These are phyloP conservation scores for Anthostomella pinea DNA, from an alignment of 2,329 filamentous ascomycete species.

Conservation along the genomic window DNA sequence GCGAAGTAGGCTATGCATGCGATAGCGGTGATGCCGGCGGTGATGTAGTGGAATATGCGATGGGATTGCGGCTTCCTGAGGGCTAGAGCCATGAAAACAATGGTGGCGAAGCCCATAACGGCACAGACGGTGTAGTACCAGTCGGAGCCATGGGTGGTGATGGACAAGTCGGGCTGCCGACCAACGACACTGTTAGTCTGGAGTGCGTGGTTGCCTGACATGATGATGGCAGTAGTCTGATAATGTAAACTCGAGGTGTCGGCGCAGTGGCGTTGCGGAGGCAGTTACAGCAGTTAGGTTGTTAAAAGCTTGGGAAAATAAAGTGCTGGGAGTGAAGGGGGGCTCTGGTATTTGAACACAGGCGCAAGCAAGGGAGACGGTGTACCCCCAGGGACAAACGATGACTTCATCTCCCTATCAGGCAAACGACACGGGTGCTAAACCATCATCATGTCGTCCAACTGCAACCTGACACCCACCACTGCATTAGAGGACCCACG, in stretches of 20 bases:
- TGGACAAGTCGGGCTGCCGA: slow-evolving; percentile 53
- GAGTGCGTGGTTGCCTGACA: slow-evolving; percentile 43
- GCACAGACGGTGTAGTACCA: slow-evolving; percentile 62
- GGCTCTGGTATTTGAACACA: slow-evolving; percentile 1
- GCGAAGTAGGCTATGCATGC: slow-evolving; percentile 63
- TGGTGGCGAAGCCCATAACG: slow-evolving; percentile 53
- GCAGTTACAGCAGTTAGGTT: no score
- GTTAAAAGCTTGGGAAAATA: no score
- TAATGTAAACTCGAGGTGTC: not conserved
- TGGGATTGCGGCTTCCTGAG: slow-evolving; percentile 52
- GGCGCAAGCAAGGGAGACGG: not conserved
- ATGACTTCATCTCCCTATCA: slow-evolving; percentile 28
- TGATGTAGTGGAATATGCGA: slow-evolving; percentile 64
- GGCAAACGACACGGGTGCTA: slow-evolving; percentile 3
- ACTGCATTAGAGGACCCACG: not conserved
- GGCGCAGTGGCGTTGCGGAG: no score
- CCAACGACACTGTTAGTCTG: slow-evolving; percentile 43
- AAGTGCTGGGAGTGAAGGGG: no score
- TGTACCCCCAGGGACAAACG: not conserved
- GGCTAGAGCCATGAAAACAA: slow-evolving; percentile 51
- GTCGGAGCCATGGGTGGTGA: slow-evolving; percentile 58
- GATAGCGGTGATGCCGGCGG: slow-evolving; percentile 54
- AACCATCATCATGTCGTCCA: slow-evolving; percentile 17
- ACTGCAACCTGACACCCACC: no score
- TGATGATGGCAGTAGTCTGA: slow-evolving; percentile 1